Evolutionary conservation across 2,329 filamentous ascomycete species (phyloP), one percentile per base, ranked within the genome.

Genomic region (Talaromyces sp.): DNA sequence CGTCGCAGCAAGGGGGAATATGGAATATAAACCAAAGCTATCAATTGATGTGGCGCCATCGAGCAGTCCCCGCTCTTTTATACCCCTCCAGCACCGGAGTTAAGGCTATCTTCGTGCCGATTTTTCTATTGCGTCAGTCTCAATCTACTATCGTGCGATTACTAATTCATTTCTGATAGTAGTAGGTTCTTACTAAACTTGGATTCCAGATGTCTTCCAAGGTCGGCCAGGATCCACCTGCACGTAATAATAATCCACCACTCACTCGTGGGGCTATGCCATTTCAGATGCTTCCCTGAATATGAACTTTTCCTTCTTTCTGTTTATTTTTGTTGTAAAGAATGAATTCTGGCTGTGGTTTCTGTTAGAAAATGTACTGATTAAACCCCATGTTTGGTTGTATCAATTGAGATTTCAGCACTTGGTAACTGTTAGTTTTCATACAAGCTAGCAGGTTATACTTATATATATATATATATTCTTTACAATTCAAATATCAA

Each of bases 11-110:
- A 42, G 18, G 5, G 23, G 42, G 42, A 12, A 47, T 47, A 27
- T 23, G 8, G 10, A 23, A 23, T 23, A 23, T 23, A 2, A 2
- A 27, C 40, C n/a, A 34, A 9, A 12, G 9, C 16, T 9, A 12
- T 23, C 23, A 23, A 23, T 23, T 23, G 23, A 23, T n/a, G 28
- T 34, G 16, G 52, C 28, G 14, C 27, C 6, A 54, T 31, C 33
- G 52, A 54, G 52, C 5, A 14, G 52, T 54, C 52, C 52, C 28
- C 28, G 54, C 55, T 63, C 61, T 65, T 68, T 69, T 68, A 64
- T 66, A 47, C 44, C 44, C 44, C 44, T 47, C 44, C 44, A 27
- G 44, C 67, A 66, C 62, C 67, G 30, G 52, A 54, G 52, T 23
- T 34, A 34, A 31, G 52, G 52, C 30, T 6, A 27, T 27, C 10